Evolutionary conservation across 23 red algal species (phyloP).

Genomic region (Chondrus crispus): DNA sequence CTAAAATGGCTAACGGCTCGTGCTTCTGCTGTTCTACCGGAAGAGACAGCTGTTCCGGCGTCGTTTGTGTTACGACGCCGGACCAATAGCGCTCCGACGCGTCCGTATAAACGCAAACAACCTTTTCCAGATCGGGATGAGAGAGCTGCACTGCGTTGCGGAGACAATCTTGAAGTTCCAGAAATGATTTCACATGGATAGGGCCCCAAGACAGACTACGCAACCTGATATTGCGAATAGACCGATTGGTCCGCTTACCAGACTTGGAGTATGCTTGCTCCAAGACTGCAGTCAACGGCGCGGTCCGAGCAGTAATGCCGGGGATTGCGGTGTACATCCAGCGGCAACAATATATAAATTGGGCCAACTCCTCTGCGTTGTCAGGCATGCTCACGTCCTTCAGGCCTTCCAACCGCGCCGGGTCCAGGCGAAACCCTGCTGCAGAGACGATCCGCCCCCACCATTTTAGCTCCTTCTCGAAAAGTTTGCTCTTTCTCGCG

Average conservation of each 20-base stretch:
- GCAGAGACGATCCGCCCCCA: neutral
- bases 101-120: neutral
- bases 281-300: neutral
- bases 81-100: neutral
- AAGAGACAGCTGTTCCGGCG: neutral
- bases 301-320: neutral
- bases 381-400: neutral
- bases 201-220: neutral
- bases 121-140: neutral
- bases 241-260: neutral
- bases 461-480: neutral
- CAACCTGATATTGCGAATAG: neutral
- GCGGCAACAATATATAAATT: conserved; percentile 1
- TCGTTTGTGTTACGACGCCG: conserved; percentile 19
- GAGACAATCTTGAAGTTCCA: neutral
- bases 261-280: neutral
- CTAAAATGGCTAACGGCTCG: neutral
- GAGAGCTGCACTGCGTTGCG: neutral
- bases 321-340: neutral
- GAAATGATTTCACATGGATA: neutral
- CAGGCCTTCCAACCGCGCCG: neutral
- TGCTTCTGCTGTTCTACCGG: conserved; percentile 12
- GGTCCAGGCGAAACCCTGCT: neutral
- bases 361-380: neutral
- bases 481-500: neutral